Base-by-base conservation (phyloP, 768 basidiomycete genomes). In the Melanogaster broomeanus region DNA sequence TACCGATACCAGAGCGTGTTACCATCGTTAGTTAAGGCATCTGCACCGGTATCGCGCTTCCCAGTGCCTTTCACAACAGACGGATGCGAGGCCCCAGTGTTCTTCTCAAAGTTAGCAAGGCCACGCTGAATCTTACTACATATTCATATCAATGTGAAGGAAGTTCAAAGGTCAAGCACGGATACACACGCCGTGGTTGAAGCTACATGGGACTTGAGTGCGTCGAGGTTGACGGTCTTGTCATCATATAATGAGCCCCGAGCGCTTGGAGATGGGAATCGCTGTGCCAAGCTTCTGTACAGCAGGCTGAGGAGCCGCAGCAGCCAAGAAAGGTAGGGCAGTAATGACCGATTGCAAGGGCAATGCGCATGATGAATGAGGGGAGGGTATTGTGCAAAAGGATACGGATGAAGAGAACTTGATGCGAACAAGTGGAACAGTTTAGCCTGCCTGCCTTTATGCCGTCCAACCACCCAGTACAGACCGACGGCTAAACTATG, bases 221-320 rank as follows among this genome's bases (percentile, higher is more conserved):
- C 56, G 0, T 51, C 48, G 6, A 49, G 21, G 15, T 55, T 31
- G 2, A 55, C 50, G 16, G 22, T 49, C 4, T 39, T 48, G 50
- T 55, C 52, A 12, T 30, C 21, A 19, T 61, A n/a, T 57, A 6
- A 45, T 13, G 2, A 55, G 21, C 3, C 19, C 11, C 3, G 52
- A 33, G 5, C 37, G 56, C 43, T 58, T 60, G 6, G 18, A 21
- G 43, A 60, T 51, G 13, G 58, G 50, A 21, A 61, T 52, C 4
- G 49, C 42, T 0, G 5, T 35, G 10, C 59, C 42, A 18, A 2
- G 22, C 15, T 10, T 52, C 24, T 13, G 16, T 4, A 11, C 9
- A 11, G 6, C 19, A 1, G 44, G 39, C 9, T 38, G 51, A 10
- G 58, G 58, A 28, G 24, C 41, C 3, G 60, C 54, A 12, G 55